These are phyloP conservation scores for Salix suchowensis DNA, from an alignment of 345 rosid genomes.

Conservation along the genomic window DNA sequence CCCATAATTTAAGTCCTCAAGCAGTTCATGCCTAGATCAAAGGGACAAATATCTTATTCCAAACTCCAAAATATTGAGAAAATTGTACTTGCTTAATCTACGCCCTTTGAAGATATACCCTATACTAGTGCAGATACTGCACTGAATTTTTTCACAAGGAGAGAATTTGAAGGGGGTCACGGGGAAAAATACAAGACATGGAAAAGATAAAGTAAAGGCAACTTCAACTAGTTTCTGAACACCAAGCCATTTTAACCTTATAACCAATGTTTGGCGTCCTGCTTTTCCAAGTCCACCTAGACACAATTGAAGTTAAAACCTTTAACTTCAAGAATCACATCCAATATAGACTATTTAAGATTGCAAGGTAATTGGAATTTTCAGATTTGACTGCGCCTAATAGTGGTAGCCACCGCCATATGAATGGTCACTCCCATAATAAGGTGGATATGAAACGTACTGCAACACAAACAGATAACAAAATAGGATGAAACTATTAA, in stretches of 20 bases:
- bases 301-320: conserved; percentile 17
- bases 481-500: conserved; percentile 5
- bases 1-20: conserved; percentile 20
- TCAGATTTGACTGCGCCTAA: conserved; percentile 25
- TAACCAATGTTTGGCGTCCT: conserved; percentile 23
- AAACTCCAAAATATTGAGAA: conserved; percentile 22
- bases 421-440: conserved; percentile 35
- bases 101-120: conserved; percentile 23
- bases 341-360: neutral
- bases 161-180: neutral
- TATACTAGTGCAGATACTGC: conserved; percentile 19
- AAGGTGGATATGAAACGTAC: conserved; percentile 39
- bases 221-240: conserved; percentile 16
- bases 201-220: conserved; percentile 1
- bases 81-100: conserved; percentile 16
- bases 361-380: conserved; percentile 16
- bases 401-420: conserved; percentile 47
- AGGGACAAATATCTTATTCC: conserved; percentile 17
- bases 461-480: conserved; percentile 24
- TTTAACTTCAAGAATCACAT: conserved; percentile 2
- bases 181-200: conserved; percentile 2
- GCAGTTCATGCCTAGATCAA: conserved; percentile 26
- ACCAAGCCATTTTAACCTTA: conserved; percentile 34
- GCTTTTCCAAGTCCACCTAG: conserved; percentile 38
- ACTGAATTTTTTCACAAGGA: neutral